Evolutionary conservation across 2,329 filamentous ascomycete species (phyloP).

Genomic region (Ceratocystis smalleyi): DNA sequence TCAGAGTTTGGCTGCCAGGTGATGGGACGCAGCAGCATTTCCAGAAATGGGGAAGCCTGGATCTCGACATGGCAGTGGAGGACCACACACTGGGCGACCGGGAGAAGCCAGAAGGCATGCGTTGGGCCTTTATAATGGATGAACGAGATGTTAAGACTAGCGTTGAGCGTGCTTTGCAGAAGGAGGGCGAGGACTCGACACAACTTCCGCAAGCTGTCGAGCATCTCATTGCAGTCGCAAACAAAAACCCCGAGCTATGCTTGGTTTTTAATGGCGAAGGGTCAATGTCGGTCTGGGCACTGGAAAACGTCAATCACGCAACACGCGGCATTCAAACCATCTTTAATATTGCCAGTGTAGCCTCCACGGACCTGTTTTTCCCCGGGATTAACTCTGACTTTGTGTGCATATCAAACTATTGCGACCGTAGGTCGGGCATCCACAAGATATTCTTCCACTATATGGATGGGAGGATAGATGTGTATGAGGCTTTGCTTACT

Average conservation of each 20-base stretch:
- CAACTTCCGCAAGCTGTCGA: slow-evolving; percentile 42
- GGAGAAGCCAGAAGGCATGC: slow-evolving; percentile 22
- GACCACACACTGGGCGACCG: slow-evolving; percentile 21
- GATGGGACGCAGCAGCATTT: slow-evolving; percentile 54
- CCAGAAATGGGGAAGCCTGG: slow-evolving; percentile 65
- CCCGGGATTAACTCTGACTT: slow-evolving; percentile 20
- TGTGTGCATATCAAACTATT: slow-evolving; percentile 9
- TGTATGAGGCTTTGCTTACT: slow-evolving; percentile 64
- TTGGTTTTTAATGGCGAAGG: slow-evolving; percentile 71
- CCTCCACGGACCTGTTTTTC: slow-evolving; percentile 38
- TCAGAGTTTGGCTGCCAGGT: slow-evolving; percentile 70
- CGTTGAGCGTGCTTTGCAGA: slow-evolving; percentile 58
- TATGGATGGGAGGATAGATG: slow-evolving; percentile 71
- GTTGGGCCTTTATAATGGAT: slow-evolving; percentile 71
- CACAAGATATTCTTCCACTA: slow-evolving; percentile 57
- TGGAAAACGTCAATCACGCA: slow-evolving; percentile 71
- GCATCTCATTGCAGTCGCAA: slow-evolving; percentile 73
- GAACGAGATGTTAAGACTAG: slow-evolving; percentile 63
- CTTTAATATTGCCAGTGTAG: slow-evolving; percentile 75
- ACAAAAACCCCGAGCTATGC: slow-evolving; percentile 73
- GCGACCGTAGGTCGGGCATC: slow-evolving; percentile 4
- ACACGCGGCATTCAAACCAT: slow-evolving; percentile 49
- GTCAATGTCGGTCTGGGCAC: slow-evolving; percentile 78
- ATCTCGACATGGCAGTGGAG: slow-evolving; percentile 57
- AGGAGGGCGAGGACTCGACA: slow-evolving; percentile 17